Percentiles rank a stretch among this genome's conserved stretches.
Evolutionary conservation across 73 alveolate genomes (phyloP).

Genomic region (Stentor roeselii): DNA sequence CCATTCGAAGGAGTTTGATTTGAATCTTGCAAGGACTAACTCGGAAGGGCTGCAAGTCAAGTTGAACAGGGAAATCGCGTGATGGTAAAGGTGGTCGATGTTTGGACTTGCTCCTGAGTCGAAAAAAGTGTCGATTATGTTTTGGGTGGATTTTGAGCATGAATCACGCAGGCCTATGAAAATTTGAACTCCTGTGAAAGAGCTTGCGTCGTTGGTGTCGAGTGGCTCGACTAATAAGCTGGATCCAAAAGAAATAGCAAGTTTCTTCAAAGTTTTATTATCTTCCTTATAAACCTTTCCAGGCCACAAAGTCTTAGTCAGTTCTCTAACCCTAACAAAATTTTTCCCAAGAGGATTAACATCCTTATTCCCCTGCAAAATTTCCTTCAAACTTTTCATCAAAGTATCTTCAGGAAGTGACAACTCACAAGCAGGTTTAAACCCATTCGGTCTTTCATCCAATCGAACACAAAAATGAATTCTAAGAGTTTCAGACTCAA

Average conservation of each 20-base stretch:
- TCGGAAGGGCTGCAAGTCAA: background rate
- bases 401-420: constrained; percentile 40
- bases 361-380: background rate
- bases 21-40: background rate
- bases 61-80: background rate
- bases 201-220: background rate
- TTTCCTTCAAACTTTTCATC: constrained; percentile 46
- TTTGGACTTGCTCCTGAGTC: constrained; percentile 7
- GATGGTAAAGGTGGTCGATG: background rate
- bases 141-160: background rate
- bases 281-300: constrained; percentile 62
- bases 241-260: constrained; percentile 33
- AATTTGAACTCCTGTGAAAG: background rate
- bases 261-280: constrained; percentile 46
- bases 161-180: background rate
- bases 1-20: constrained; percentile 2
- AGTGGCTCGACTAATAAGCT: background rate
- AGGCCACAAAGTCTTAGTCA: constrained; percentile 36
- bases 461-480: constrained; percentile 39
- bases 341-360: background rate
- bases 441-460: constrained; percentile 50
- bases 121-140: background rate
- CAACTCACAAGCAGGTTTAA: constrained; percentile 35
- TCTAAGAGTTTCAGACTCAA: constrained; percentile 32
- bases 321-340: constrained; percentile 52